phyloP scores from a whole-genome alignment of 331 rosid genomes.

The Rosa hybrid region DNA sequence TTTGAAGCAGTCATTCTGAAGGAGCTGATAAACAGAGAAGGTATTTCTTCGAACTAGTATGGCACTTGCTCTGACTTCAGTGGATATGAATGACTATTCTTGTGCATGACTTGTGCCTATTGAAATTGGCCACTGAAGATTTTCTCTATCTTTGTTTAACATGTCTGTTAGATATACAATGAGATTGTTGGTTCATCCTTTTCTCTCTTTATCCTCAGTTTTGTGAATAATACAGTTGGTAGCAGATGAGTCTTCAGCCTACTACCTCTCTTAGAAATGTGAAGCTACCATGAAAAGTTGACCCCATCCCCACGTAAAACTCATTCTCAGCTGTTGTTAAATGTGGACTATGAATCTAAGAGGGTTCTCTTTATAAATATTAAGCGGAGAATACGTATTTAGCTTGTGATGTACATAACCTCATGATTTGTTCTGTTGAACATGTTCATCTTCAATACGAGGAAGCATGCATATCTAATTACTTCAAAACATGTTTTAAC shows the following conservation, averaged over 20 bases:
- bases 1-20: slow-evolving; percentile 1
- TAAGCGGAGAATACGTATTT: too few species aligned
- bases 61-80: slow-evolving; percentile 1
- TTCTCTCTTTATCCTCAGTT: slow-evolving; percentile 11
- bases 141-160: neutral
- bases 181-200: neutral
- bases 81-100: neutral
- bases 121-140: neutral
- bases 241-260: neutral
- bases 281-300: slow-evolving; percentile 18
- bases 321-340: slow-evolving; percentile 9
- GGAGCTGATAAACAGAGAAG: neutral
- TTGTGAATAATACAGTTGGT: slow-evolving; percentile 19
- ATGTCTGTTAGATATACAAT: neutral
- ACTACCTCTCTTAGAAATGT: slow-evolving; percentile 17
- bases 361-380: too few species aligned
- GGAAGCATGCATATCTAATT: too few species aligned
- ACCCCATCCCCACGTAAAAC: neutral
- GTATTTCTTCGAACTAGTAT: neutral
- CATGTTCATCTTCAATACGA: too few species aligned
- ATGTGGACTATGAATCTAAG: slow-evolving; percentile 20
- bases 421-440: too few species aligned
- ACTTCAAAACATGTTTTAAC: too few species aligned
- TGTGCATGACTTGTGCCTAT: neutral
- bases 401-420: too few species aligned